Evolutionary conservation across 2,329 filamentous ascomycete species (phyloP).

Genomic region (Pyricularia pennisetigena): DNA sequence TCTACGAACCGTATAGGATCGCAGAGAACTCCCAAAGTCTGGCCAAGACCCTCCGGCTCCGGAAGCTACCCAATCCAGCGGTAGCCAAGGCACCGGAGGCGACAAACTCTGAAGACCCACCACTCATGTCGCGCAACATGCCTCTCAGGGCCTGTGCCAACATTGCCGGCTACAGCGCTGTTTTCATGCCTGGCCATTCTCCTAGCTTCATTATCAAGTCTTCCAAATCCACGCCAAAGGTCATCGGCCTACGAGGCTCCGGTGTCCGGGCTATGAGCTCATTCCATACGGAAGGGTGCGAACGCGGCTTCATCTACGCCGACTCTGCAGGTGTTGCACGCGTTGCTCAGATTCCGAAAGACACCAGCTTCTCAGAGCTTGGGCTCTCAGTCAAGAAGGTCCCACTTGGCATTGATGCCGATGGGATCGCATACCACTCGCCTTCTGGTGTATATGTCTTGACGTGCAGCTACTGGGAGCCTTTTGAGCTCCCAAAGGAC

Average conservation of each 20-base stretch:
- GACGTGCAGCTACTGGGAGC: slow-evolving; percentile 55
- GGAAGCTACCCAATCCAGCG: slow-evolving; percentile 61
- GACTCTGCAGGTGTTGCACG: slow-evolving; percentile 63
- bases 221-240: slow-evolving; percentile 63
- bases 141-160: slow-evolving; percentile 51
- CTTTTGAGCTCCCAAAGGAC: slow-evolving; percentile 78
- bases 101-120: slow-evolving; percentile 27
- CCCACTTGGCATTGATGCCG: slow-evolving; percentile 58
- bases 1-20: slow-evolving; percentile 71
- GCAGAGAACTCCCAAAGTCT: slow-evolving; percentile 31
- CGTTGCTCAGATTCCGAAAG: slow-evolving; percentile 59
- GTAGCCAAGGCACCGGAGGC: slow-evolving; percentile 50
- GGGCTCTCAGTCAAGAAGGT: slow-evolving; percentile 69
- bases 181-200: slow-evolving; percentile 73
- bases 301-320: slow-evolving; percentile 74
- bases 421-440: slow-evolving; percentile 67
- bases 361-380: slow-evolving; percentile 61
- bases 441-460: slow-evolving; percentile 67
- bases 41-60: slow-evolving; percentile 56
- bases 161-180: slow-evolving; percentile 67
- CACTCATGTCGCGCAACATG: slow-evolving; percentile 29
- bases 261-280: slow-evolving; percentile 62
- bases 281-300: slow-evolving; percentile 69
- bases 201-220: slow-evolving; percentile 79
- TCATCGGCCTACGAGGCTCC: slow-evolving; percentile 61